Conservation (phyloP, 176 grass and related monocot genomes). For the Tillandsia fasciculata region DNA sequence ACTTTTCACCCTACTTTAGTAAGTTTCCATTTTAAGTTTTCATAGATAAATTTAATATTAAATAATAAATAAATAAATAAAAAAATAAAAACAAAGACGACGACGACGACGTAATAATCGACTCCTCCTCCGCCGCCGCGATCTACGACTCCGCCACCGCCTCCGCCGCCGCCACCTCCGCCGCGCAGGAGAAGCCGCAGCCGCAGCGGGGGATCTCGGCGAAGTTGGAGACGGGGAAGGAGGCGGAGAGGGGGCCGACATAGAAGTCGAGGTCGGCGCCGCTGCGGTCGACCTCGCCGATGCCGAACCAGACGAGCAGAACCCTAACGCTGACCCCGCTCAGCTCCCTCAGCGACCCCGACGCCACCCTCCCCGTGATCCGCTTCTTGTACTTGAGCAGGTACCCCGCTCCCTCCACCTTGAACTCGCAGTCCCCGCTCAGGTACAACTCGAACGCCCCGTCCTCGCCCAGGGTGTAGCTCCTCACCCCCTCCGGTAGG, state of each 20-base stretch:
- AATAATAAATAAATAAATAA: no score
- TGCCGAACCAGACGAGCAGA: slow-evolving; percentile 27
- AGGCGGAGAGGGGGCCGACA: slow-evolving; percentile 28
- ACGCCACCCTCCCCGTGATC: slow-evolving; percentile 30
- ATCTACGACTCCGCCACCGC: not conserved
- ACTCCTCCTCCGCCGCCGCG: not conserved
- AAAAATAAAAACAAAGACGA: not conserved
- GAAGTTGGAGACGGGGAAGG: slow-evolving; percentile 32
- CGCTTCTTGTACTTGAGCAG: slow-evolving; percentile 27
- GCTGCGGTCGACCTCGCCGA: slow-evolving; percentile 21
- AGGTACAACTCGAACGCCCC: slow-evolving; percentile 30
- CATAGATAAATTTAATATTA: no score
- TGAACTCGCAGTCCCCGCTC: slow-evolving; percentile 28
- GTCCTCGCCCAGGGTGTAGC: slow-evolving; percentile 19
- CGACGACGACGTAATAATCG: not conserved
- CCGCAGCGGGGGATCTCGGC: slow-evolving; percentile 27
- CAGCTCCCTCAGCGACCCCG: slow-evolving; percentile 13
- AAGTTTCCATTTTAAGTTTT: no score
- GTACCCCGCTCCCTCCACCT: slow-evolving; percentile 27
- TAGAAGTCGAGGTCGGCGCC: slow-evolving; percentile 25
- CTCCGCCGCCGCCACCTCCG: not conserved
- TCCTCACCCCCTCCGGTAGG: slow-evolving; percentile 24
- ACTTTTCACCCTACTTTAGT: no score
- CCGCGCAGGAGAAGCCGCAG: slow-evolving; percentile 11
- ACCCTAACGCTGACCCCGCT: slow-evolving; percentile 26